These are phyloP conservation scores for Trichoderma arundinaceum DNA, from an alignment of 2,329 filamentous ascomycete species.

Conservation along the genomic window DNA sequence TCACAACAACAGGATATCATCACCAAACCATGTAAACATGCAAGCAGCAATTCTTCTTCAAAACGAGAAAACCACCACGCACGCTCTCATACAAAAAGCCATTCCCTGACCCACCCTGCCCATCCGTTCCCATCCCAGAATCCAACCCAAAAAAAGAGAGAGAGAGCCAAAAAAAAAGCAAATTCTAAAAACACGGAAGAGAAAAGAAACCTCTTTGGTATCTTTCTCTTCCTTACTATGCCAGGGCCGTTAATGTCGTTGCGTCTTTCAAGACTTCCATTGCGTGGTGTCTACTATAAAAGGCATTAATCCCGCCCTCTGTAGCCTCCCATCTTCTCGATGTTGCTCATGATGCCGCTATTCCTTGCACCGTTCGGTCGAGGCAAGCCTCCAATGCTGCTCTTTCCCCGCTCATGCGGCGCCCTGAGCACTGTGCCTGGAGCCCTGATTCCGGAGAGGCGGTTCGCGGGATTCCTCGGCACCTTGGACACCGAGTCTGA, in stretches of 20 bases:
- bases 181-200: neutral
- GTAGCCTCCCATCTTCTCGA: slow-evolving; percentile 83
- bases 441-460: slow-evolving; percentile 60
- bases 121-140: slow-evolving; percentile 6
- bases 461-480: slow-evolving; percentile 49
- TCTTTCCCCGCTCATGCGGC: slow-evolving; percentile 54
- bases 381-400: slow-evolving; percentile 51
- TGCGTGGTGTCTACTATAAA: slow-evolving; percentile 31
- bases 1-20: slow-evolving; percentile 22
- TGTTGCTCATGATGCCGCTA: slow-evolving; percentile 81
- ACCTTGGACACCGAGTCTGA: slow-evolving; percentile 41
- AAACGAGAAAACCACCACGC: neutral
- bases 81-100: slow-evolving; percentile 15
- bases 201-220: neutral
- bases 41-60: neutral
- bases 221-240: slow-evolving; percentile 11
- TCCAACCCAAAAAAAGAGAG: slow-evolving; percentile 8
- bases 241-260: slow-evolving; percentile 1
- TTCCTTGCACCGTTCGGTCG: slow-evolving; percentile 55
- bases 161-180: neutral
- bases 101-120: slow-evolving; percentile 1
- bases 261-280: neutral
- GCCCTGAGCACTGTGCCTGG: slow-evolving; percentile 55
- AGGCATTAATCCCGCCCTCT: slow-evolving; percentile 43
- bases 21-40: slow-evolving; percentile 7